Base-by-base conservation (phyloP, 108 stramenopile genomes). In the Fragilaria radians region DNA sequence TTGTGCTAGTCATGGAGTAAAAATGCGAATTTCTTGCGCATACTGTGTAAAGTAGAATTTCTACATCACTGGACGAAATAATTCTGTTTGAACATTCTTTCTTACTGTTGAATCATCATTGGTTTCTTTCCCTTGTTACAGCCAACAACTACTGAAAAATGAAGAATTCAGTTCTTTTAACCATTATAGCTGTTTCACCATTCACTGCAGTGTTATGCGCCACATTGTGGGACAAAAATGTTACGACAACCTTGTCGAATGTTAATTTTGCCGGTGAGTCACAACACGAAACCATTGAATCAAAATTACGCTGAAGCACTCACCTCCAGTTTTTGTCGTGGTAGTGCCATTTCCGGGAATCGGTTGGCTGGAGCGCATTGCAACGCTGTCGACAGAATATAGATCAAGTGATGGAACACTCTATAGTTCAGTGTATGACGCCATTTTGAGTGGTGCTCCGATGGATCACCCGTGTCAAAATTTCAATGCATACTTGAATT, bases 401-500 rank as follows among this genome's bases (percentile, higher is more conserved):
- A 65, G 56, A 3, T 1, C 65, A n/a, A 53, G 26, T 4, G 52
- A 71, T 47, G 76, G 76, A 21, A 52, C 28, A 5, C 54, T 54
- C 14, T 82, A 72, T 47, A 50, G 65, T 1, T 77, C 71, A n/a
- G 81, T 65, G 1, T 82, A 74, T 57, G 81, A 63, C 7, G 81
- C 81, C 27, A 26, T 82, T 30, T 36, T 82, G 25, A 47, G 77
- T 50, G 66, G 70, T 30, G 59, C 59, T 3, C 78, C 82, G 1
- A 31, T 71, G 45, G 56, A 52, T 0, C 52, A 76, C 22, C 77
- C 79, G 0, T 76, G 73, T 33, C 77, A 77, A 23, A 81, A 81
- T 67, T 77, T 85, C 57, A 85, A 85, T 66, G 72, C 75, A 1
- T 85, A 62, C 53, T 36, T 85, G 52, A 85, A 85, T 59, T 81